Conservation (phyloP, 1,139 yeast species). For the Suhomyces ambrosiae region DNA sequence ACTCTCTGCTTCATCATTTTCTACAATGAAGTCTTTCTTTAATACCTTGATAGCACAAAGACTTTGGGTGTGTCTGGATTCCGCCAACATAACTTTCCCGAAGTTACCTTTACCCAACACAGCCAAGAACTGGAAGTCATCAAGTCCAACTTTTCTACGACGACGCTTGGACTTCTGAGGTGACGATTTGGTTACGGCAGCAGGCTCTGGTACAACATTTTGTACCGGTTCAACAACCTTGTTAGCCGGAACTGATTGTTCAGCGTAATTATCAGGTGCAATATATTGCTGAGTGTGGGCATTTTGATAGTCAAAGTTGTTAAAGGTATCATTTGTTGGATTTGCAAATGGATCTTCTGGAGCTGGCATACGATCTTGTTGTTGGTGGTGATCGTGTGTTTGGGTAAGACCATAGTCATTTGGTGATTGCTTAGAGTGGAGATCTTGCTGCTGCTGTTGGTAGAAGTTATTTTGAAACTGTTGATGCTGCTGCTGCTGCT, state of each 20-base stretch:
- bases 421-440: constrained; percentile 8
- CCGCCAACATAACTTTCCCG: constrained; percentile 97
- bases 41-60: constrained; percentile 93
- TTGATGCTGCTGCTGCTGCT: constrained; percentile 11
- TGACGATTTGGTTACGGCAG: constrained; percentile 7
- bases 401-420: no score
- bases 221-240: neutral
- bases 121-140: constrained; percentile 90
- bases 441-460: constrained; percentile 5
- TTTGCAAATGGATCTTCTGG: constrained; percentile 13
- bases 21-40: constrained; percentile 92
- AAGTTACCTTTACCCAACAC: constrained; percentile 97
- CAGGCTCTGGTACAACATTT: constrained; percentile 8
- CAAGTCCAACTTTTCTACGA: constrained; percentile 81
- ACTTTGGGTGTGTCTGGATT: constrained; percentile 74
- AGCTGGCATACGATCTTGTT: neutral
- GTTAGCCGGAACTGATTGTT: neutral
- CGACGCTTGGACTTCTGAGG: constrained; percentile 38
- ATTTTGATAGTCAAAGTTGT: constrained; percentile 37
- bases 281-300: constrained; percentile 20
- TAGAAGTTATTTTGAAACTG: constrained; percentile 13
- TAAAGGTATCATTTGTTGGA: constrained; percentile 20
- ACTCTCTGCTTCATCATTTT: constrained; percentile 94
- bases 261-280: constrained; percentile 17
- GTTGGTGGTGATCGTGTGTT: no score